These are phyloP conservation scores for Isoetes engelmannii DNA, from an alignment of 83 land plant species.

Conservation along the genomic window DNA sequence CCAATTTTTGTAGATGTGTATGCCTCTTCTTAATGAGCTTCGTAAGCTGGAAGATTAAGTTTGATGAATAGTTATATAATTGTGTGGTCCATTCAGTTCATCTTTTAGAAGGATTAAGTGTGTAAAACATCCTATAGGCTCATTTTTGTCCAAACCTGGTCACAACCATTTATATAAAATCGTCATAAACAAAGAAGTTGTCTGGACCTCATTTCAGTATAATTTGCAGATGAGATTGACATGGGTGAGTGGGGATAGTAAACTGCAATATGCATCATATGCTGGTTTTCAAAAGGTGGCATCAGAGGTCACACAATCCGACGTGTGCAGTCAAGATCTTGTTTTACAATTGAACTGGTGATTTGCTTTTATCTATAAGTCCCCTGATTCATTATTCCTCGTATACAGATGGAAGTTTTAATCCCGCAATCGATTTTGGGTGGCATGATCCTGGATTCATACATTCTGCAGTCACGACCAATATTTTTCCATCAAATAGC, in stretches of 20 bases:
- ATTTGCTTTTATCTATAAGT: background rate
- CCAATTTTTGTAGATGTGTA: background rate
- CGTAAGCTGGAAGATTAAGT: too few relatives aligned
- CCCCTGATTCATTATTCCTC: background rate
- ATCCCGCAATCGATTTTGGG: conserved; percentile 3
- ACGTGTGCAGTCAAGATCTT: conserved; percentile 17
- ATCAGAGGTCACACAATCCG: background rate
- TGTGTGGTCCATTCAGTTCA: too few relatives aligned
- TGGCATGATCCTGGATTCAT: background rate
- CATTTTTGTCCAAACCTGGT: background rate
- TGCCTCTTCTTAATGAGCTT: too few relatives aligned
- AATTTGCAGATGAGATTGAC: conserved; percentile 30
- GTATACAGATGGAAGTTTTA: background rate
- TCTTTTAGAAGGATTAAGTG: too few relatives aligned
- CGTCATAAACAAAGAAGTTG: background rate
- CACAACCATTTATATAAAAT: background rate
- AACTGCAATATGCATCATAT: conserved; percentile 18
- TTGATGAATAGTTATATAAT: too few relatives aligned
- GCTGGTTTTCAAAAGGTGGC: background rate
- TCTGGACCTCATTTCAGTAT: background rate
- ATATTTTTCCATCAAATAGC: background rate
- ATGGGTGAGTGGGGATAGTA: conserved; percentile 25
- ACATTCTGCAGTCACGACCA: background rate
- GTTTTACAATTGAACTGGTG: background rate
- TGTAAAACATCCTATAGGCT: too few relatives aligned